Evolutionary conservation across 2,329 filamentous ascomycete species (phyloP).

Genomic region (Alternaria sp.): DNA sequence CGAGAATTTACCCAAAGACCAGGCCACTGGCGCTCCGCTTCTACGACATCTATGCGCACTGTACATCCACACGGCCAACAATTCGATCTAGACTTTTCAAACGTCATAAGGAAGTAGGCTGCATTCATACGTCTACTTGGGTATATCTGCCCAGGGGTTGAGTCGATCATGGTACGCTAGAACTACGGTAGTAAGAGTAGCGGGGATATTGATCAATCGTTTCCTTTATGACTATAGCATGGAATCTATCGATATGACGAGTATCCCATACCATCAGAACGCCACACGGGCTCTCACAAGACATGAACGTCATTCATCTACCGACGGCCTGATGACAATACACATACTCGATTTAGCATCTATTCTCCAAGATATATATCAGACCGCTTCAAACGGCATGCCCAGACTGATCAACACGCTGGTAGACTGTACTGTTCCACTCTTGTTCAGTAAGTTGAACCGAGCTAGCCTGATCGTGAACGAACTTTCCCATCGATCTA

Average conservation of each 20-base stretch:
- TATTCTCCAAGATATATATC: not conserved
- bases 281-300: not conserved
- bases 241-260: not conserved
- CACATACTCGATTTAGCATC: not conserved
- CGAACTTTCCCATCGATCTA: constrained; percentile 22
- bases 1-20: constrained; percentile 3
- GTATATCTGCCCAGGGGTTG: not conserved
- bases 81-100: not conserved
- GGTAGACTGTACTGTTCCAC: constrained; percentile 28
- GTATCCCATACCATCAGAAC: not conserved
- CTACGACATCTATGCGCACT: not conserved
- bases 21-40: constrained; percentile 6
- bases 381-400: not conserved
- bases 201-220: not conserved
- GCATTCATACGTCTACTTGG: not conserved
- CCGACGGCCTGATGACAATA: not conserved
- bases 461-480: constrained; percentile 17
- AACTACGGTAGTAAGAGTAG: not conserved
- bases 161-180: not conserved
- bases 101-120: not conserved
- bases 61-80: not conserved
- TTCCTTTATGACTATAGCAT: not conserved
- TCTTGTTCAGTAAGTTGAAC: constrained; percentile 19
- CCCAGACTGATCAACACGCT: constrained; percentile 16
- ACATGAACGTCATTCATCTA: not conserved